phyloP scores from a whole-genome alignment of 805 yeast genomes.

The Candida golubevii region DNA sequence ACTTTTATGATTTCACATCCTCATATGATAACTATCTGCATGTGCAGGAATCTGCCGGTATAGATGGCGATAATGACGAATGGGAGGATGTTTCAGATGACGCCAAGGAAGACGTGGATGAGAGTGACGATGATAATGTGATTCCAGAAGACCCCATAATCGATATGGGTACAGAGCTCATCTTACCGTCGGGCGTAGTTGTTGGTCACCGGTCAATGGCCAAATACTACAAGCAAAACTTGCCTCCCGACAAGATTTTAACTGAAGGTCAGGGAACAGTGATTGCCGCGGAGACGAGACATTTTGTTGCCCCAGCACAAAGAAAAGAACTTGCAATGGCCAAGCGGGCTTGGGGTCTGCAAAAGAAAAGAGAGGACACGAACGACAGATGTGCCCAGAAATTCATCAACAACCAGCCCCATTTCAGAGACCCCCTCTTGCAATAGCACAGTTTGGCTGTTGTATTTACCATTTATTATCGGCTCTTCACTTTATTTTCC shows the following conservation, averaged over 20 bases:
- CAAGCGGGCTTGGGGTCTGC: conserved; percentile 60
- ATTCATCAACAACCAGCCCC: conserved; percentile 77
- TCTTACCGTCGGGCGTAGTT: conserved; percentile 38
- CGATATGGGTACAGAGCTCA: conserved; percentile 36
- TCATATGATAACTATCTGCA: conserved; percentile 40
- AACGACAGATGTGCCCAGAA: conserved; percentile 60
- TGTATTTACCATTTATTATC: no score
- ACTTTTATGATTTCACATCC: conserved; percentile 79
- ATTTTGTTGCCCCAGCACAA: conserved; percentile 38
- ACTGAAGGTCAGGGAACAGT: conserved; percentile 43
- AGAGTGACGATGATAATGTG: conserved; percentile 22
- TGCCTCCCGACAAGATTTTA: conserved; percentile 40
- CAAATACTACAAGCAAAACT: conserved; percentile 41
- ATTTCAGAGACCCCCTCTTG: conserved; percentile 44
- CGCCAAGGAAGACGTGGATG: conserved; percentile 16
- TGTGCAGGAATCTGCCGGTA: conserved; percentile 1
- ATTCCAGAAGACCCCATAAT: conserved; percentile 31
- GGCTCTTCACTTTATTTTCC: no score
- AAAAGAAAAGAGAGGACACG: conserved; percentile 46
- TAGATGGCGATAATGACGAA: conserved; percentile 19
- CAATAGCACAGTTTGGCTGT: conserved; percentile 17
- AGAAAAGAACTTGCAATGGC: conserved; percentile 37
- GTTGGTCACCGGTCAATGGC: conserved; percentile 42
- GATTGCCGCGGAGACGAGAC: conserved; percentile 50
- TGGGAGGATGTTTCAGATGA: conserved; percentile 40